These are phyloP conservation scores for Termitomyces sp. DNA, from an alignment of 768 basidiomycete species.

Conservation along the genomic window DNA sequence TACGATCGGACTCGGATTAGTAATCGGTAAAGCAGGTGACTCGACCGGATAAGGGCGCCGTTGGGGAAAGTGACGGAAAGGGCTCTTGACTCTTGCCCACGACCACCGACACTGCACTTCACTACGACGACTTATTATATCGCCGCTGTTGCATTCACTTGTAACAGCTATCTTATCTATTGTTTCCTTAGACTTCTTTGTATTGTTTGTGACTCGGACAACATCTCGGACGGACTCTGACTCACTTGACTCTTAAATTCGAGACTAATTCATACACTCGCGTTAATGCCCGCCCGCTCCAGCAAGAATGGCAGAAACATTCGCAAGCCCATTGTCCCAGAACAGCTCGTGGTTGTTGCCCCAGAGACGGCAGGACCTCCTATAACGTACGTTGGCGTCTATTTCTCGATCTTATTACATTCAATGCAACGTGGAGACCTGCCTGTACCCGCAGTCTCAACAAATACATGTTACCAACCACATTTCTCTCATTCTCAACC, in stretches of 20 bases:
- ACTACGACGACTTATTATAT: not conserved
- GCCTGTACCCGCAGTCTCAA: not conserved
- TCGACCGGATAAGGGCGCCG: not conserved
- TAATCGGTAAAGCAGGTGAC: not conserved
- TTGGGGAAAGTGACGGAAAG: not conserved
- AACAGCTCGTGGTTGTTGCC: too few species aligned
- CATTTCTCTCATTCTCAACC: too few species aligned
- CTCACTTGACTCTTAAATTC: not conserved
- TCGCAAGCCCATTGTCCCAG: not conserved
- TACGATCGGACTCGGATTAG: too few species aligned
- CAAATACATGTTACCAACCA: too few species aligned
- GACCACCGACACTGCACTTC: not conserved
- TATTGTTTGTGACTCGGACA: not conserved
- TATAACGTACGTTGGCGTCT: not conserved
- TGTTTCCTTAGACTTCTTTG: not conserved
- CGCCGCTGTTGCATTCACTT: not conserved
- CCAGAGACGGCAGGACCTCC: not conserved
- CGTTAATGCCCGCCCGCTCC: slow-evolving; percentile 6
- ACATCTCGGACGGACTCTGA: not conserved
- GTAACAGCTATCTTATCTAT: not conserved
- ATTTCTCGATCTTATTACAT: not conserved
- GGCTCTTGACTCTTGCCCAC: not conserved
- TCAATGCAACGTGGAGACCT: not conserved
- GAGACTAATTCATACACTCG: too few species aligned
- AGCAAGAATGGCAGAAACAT: slow-evolving; percentile 1